Evolutionary conservation across 306 rosid species (phyloP), one percentile per base, ranked within the genome.

Genomic region (Dryas octopetala): DNA sequence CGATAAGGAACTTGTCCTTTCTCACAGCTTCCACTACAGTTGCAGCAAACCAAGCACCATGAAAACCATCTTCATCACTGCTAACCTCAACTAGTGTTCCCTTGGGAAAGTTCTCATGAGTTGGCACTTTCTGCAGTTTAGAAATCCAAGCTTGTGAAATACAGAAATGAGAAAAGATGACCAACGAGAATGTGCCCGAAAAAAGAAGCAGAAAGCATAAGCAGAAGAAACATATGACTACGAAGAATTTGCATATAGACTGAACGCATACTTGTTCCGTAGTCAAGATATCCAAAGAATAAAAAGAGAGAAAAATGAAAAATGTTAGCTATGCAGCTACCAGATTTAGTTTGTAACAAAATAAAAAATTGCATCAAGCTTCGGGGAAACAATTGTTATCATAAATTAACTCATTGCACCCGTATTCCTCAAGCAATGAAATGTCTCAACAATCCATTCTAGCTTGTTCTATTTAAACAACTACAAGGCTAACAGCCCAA

Each of bases 21-120:
- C 77, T 67, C 54, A 71, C 26, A 2, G 63, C 53, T 66, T 75
- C 52, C 50, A 81, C 71, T 0, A 81, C 55, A 45, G 71, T 78
- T 17, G 81, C 85, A 26, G 79, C 52, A 71, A 84, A 84, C 88
- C 88, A 84, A 81, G 85, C 80, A 53, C 88, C 88, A 41, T 46
- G 69, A 19, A 84, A 84, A 47, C 88, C 88, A 46, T 84, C 85
- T 26, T 81, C 88, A 12, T 84, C 88, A 62, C 79, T 84, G 71
- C 81, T 75, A 9, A 81, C 83, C 66, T 84, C 88, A 59, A 84
- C 81, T 4, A 10, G 5, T 6, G 79, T 51, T 76, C 81, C 85
- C 16, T 84, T 76, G 57, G 50, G 54, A 76, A 71, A 78, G 38
- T 14, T 70, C 47, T 66, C 74, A n/a, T 53, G 28, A 1, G 7